Percentiles rank a stretch among this genome's conserved stretches.
These are phyloP conservation scores for Moricandia arvensis DNA, from an alignment of 345 rosid genomes.

Conservation along the genomic window DNA sequence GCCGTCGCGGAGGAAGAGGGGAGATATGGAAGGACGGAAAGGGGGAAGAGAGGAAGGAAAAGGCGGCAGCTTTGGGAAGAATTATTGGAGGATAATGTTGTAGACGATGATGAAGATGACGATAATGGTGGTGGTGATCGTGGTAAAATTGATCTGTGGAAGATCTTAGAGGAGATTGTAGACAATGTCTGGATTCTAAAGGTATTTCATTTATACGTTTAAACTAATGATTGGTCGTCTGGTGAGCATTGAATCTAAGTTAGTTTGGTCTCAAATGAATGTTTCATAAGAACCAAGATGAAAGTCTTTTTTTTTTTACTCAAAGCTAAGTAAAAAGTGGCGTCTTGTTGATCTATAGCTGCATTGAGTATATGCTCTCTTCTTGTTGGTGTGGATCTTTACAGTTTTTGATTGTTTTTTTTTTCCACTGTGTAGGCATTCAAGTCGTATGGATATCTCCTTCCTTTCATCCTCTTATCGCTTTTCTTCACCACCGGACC, in stretches of 20 bases:
- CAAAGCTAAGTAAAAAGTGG: no score
- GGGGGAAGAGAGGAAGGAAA: constrained; percentile 17
- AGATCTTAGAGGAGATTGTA: constrained; percentile 30
- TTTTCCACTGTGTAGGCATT: constrained; percentile 29
- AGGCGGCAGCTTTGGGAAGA: constrained; percentile 35
- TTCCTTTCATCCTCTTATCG: constrained; percentile 38
- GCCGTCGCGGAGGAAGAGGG: background rate
- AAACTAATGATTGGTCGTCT: no score
- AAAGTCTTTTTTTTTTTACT: no score
- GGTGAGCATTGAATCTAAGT: no score
- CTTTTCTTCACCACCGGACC: constrained; percentile 38
- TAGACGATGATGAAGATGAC: constrained; percentile 10
- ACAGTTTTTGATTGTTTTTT: background rate
- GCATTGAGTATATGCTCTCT: background rate
- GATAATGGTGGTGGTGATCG: background rate
- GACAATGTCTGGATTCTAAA: constrained; percentile 42
- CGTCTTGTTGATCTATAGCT: background rate
- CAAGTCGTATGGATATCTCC: constrained; percentile 37
- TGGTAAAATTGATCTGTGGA: constrained; percentile 25
- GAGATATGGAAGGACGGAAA: background rate
- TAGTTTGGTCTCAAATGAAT: background rate
- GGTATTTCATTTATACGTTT: constrained; percentile 10
- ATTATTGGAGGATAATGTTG: constrained; percentile 32
- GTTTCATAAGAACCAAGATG: no score
- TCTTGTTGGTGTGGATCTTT: background rate